Conservation (phyloP, 2,329 filamentous ascomycete species). For the Aspergillus ochraceoroseus region DNA sequence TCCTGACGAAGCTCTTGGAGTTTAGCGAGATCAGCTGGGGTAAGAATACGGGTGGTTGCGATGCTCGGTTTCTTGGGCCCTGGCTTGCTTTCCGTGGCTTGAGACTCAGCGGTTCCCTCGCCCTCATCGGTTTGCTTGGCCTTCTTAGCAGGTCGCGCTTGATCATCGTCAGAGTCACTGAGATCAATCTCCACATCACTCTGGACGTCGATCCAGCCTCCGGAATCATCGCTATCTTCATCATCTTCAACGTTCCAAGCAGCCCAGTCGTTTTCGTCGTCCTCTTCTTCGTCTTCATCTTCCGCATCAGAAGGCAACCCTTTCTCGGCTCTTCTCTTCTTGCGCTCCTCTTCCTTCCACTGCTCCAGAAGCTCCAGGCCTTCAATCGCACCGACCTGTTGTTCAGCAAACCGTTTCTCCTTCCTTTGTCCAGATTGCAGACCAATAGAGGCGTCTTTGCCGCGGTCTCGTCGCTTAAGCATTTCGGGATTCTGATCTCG, state of each 20-base stretch:
- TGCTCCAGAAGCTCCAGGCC: conserved; percentile 85
- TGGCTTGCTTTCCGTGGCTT: conserved; percentile 25
- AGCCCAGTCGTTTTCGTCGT: conserved; percentile 54
- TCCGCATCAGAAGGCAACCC: conserved; percentile 60
- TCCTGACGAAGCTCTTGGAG: conserved; percentile 78
- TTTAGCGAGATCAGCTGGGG: conserved; percentile 92
- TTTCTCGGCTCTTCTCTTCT: conserved; percentile 64
- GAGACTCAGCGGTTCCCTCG: conserved; percentile 42
- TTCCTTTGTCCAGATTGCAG: conserved; percentile 70
- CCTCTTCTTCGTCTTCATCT: conserved; percentile 57
- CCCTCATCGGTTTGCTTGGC: conserved; percentile 48
- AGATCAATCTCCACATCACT: conserved; percentile 73
- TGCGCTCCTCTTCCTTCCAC: conserved; percentile 88
- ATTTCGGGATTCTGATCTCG: conserved; percentile 86
- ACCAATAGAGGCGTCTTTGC: conserved; percentile 82
- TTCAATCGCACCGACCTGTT: conserved; percentile 75
- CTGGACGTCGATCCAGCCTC: conserved; percentile 88
- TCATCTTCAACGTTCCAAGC: conserved; percentile 60
- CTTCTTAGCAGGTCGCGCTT: conserved; percentile 58
- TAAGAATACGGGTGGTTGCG: conserved; percentile 90
- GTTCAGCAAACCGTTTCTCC: conserved; percentile 76
- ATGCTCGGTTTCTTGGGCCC: conserved; percentile 51
- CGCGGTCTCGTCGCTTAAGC: conserved; percentile 81
- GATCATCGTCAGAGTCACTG: conserved; percentile 65
- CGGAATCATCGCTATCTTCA: conserved; percentile 64